Conservation (phyloP, 1,284 basidiomycete genomes). For the Mrakiaceae sp. region DNA sequence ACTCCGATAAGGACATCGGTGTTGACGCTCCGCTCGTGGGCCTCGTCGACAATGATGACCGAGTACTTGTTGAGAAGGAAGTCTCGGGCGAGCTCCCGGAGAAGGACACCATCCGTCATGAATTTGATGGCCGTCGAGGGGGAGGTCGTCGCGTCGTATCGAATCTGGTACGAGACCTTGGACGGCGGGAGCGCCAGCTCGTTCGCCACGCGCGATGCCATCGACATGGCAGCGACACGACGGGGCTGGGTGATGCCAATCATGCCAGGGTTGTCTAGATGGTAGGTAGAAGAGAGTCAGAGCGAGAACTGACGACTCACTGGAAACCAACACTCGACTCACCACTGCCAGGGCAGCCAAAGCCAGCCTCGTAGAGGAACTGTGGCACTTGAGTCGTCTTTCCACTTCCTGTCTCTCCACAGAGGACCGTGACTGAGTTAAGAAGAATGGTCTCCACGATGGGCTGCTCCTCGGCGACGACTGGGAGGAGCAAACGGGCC, state of each 20-base stretch:
- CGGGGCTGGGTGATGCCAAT: constrained; percentile 96
- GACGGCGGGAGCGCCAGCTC: constrained; percentile 74
- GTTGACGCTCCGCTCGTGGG: constrained; percentile 95
- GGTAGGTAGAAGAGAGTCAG: neutral
- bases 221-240: constrained; percentile 91
- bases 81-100: constrained; percentile 84
- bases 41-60: constrained; percentile 92
- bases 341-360: constrained; percentile 72
- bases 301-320: neutral
- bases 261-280: constrained; percentile 86
- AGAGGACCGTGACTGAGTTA: constrained; percentile 63
- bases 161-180: constrained; percentile 87
- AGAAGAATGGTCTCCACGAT: constrained; percentile 87
- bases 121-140: constrained; percentile 89
- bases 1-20: constrained; percentile 97
- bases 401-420: constrained; percentile 86
- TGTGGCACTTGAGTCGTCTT: constrained; percentile 99
- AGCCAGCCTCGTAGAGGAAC: constrained; percentile 86
- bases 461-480: constrained; percentile 83
- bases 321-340: constrained; percentile 16
- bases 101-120: constrained; percentile 97
- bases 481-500: constrained; percentile 69
- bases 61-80: constrained; percentile 85
- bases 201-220: constrained; percentile 79
- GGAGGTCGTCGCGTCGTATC: constrained; percentile 89